These are phyloP conservation scores for Acacia confusa DNA, from an alignment of 306 rosid genomes.

Conservation along the genomic window DNA sequence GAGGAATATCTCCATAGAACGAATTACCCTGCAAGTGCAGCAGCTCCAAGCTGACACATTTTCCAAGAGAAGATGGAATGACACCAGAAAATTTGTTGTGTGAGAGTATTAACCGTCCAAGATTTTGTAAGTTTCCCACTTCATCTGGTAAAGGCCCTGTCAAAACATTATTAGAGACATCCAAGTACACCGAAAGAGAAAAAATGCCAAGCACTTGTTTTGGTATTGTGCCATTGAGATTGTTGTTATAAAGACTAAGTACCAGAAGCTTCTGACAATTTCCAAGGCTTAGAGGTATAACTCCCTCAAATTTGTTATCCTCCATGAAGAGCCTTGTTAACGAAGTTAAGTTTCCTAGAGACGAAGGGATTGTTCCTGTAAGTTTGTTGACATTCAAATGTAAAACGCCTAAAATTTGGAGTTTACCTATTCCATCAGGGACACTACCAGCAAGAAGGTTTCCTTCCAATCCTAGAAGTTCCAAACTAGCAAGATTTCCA, in stretches of 20 bases:
- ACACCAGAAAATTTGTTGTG: constrained; percentile 37
- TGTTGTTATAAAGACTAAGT: constrained; percentile 37
- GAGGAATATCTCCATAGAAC: constrained; percentile 42
- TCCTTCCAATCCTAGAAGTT: constrained; percentile 15
- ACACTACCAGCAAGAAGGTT: constrained; percentile 37
- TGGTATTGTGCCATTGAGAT: constrained; percentile 42
- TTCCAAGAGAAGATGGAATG: constrained; percentile 40
- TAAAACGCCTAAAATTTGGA: constrained; percentile 26
- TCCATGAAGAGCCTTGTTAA: constrained; percentile 18
- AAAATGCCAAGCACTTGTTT: constrained; percentile 37
- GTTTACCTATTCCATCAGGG: constrained; percentile 36
- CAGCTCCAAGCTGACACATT: constrained; percentile 33
- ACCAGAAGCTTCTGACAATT: constrained; percentile 26
- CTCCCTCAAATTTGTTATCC: constrained; percentile 41
- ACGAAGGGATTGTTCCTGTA: constrained; percentile 40
- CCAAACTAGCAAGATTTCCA: constrained; percentile 37
- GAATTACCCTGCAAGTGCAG: constrained; percentile 42
- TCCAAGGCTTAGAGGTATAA: constrained; percentile 42
- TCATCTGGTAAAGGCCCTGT: constrained; percentile 42
- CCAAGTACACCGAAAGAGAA: constrained; percentile 41
- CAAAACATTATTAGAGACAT: constrained; percentile 37
- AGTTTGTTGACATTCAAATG: constrained; percentile 31
- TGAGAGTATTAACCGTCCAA: constrained; percentile 33
- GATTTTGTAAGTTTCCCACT: constrained; percentile 27
- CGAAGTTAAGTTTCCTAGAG: constrained; percentile 46